Percentiles rank a stretch among this genome's conserved stretches.
Evolutionary conservation across 139 green algal genomes (phyloP).

Genomic region (Chlorella vulgaris): DNA sequence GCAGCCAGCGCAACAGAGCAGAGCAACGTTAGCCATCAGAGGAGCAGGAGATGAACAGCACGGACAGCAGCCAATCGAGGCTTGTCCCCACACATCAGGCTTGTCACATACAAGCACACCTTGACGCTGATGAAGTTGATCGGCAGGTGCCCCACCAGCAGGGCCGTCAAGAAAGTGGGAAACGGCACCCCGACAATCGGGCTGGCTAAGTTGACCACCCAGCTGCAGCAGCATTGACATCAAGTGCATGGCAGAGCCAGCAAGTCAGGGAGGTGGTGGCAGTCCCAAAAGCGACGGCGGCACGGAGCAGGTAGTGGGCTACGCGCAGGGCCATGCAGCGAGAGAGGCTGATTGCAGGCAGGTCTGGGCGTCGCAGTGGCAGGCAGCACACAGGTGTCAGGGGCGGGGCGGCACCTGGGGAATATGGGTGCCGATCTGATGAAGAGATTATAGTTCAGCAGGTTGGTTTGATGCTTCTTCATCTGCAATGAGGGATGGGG

Average conservation of each 20-base stretch:
- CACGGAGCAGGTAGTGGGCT: too few relatives aligned
- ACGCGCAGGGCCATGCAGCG: too few relatives aligned
- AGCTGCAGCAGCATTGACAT: slow-evolving; percentile 49
- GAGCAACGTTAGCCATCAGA: too few relatives aligned
- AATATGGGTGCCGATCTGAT: slow-evolving; percentile 41
- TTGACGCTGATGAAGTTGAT: slow-evolving; percentile 53
- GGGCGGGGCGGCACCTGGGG: slow-evolving; percentile 15
- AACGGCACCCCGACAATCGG: slow-evolving; percentile 74
- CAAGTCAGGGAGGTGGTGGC: too few relatives aligned
- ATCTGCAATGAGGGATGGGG: slow-evolving; percentile 39
- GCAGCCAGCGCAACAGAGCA: too few relatives aligned
- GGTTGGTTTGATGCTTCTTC: slow-evolving; percentile 45
- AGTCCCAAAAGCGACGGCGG: too few relatives aligned
- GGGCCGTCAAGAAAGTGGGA: slow-evolving; percentile 37
- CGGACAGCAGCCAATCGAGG: not conserved
- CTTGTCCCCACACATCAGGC: too few relatives aligned
- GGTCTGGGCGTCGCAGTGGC: not conserved
- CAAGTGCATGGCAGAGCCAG: too few relatives aligned
- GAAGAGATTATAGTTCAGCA: slow-evolving; percentile 82
- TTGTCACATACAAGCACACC: slow-evolving; percentile 2
- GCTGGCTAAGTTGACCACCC: slow-evolving; percentile 74
- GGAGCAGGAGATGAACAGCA: too few relatives aligned
- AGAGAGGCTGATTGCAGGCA: too few relatives aligned
- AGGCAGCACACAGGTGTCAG: too few relatives aligned
- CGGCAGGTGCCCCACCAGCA: slow-evolving; percentile 40